Evolutionary conservation across 768 basidiomycete genomes (phyloP), one percentile per base, ranked within the genome.

Genomic region (Mycena epipterygia): DNA sequence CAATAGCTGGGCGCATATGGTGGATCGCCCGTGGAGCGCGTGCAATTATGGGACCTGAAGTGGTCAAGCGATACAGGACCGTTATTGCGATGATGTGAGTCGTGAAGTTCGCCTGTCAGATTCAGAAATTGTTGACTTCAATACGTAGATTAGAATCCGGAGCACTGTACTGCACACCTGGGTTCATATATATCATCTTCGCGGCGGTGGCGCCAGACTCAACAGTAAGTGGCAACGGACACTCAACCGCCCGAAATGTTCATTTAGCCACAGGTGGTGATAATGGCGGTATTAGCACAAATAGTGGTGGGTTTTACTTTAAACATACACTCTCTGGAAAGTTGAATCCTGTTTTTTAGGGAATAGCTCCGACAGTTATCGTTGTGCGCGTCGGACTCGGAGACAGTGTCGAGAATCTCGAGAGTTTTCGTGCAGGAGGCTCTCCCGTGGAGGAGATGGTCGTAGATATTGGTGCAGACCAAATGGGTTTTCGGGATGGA

Each of bases 11-110:
- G 13, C 74, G 77, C 9, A 79, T 81, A 56, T 69, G 77, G 65
- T 80, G 77, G 76, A 78, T 80, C 37, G 77, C 79, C 5, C 76
- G 75, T 48, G 71, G 78, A 51, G 75, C 78, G 7, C 74, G 74
- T 14, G 64, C 33, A 21, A 71, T 78, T 14, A 68, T 78, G 72
- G 79, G 79, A 0, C 60, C 64, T 6, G 30, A 60, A 5, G 73
- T 74, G 59, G 70, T 70, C 5, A 71, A 72, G 53, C 72, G 76
- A 39, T 79, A 78, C 68, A 72, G 74, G 41, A 75, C 74, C 29
- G 76, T 77, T 23, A 64, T 76, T 29, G 77, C 75, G 4, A 76
- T 81, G 61, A 64, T 80, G 80, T 81, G 30, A 63, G 78, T 66
- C 3, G 8, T n/a, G 23, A n/a, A n/a, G 3, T 57, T 23, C 9